Evolutionary conservation across 345 rosid species (phyloP), one percentile per base, ranked within the genome.

Genomic region (Ceriops tagal): DNA sequence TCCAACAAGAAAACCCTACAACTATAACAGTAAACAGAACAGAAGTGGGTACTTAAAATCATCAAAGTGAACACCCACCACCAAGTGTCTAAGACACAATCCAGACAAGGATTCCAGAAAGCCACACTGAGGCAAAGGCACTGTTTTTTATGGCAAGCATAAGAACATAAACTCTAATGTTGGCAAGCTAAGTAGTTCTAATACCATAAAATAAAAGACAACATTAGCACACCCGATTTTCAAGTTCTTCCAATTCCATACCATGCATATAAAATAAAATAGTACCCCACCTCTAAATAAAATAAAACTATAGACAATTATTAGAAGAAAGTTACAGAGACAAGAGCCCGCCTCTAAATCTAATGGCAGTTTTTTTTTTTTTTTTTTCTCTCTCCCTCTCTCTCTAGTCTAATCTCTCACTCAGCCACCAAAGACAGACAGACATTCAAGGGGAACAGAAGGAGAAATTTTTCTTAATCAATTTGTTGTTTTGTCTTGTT

Each of bases 1-100:
- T 65, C 11, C 47, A 64, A 49, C 51, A 70, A 64, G 47, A 69
- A 66, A 69, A 63, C 53, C 74, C 72, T 62, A 46, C 58, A 30
- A 69, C 49, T 13, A 43, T 43, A 15, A 43, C 34, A 65, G 64
- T 20, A 39, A 53, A 64, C 53, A 49, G 16, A 20, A 21, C 31
- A 28, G 39, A 31, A 20, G 34, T 16, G 62, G 37, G 8, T n/a
- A 18, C 58, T 20, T 51, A 24, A 55, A 56, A 39, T 18, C 19
- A 21, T 22, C 31, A 53, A 37, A 59, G 4, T 26, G 60, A 71
- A 28, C 34, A 30, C 31, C 53, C 58, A 62, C 56, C 39, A 24
- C 53, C 32, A 66, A 30, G 10, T 53, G 61, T 58, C 8, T 18
- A 4, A 15, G 53, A 61, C 60, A 74, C 65, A 56, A 8, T 24